Base-by-base conservation (phyloP, 2,329 filamentous ascomycete genomes). In the Pseudogymnoascus sp. region DNA sequence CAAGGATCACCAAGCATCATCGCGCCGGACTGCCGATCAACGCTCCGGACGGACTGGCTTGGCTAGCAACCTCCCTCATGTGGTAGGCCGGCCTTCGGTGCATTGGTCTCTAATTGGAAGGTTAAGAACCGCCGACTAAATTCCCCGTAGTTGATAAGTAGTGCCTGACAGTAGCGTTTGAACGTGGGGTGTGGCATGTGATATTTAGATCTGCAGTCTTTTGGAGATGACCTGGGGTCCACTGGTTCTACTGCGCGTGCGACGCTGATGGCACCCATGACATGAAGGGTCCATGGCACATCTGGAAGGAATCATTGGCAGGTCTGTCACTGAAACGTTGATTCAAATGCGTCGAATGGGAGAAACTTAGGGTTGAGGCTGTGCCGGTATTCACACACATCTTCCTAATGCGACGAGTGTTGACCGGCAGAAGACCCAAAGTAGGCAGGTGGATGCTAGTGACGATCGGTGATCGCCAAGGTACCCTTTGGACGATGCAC, bases 1-100 rank as follows among this genome's bases (percentile, higher is more conserved):
- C 25, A 54, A 54, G 48, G 48, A 28, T n/a, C 45, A 28, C 45
- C 45, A 54, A 54, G 25, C 48, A 54, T 54, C 48, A 54, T 54
- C 25, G 48, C 48, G 48, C 48, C 4, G 10, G 48, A 31, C 48
- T 31, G 48, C 48, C 48, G 48, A 54, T 54, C 48, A 54, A 54
- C 48, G 23, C 48, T 54, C 48, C 48, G 48, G 48, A 16, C 48
- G 48, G 23, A 51, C 14, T 54, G 48, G 48, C 48, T 54, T 54
- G 25, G 48, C 48, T 31, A 54, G 25, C 48, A 54, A 54, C 48
- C 48, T 54, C 48, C 48, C 48, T 54, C 48, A 54, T 54, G 48
- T 54, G 48, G 48, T 54, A 54, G 48, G 48, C 14, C 25, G 25
- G 14, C 14, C 25, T 16, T 54, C 48, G 48, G 48, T 54, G 23